phyloP scores from a whole-genome alignment of 2,329 filamentous ascomycete genomes.

The Aspergillus thermomutatus region DNA sequence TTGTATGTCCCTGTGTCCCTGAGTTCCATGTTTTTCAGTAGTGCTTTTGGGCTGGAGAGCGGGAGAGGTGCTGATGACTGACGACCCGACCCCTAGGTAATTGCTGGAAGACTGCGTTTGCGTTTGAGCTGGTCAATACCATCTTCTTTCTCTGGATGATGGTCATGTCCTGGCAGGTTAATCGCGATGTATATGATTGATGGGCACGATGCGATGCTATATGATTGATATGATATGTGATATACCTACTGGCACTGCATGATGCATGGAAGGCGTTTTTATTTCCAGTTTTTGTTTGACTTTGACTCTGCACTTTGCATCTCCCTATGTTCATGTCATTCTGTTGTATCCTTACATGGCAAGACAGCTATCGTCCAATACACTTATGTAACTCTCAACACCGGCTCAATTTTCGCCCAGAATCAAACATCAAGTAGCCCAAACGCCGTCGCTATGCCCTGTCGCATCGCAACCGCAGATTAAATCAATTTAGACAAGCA shows the following conservation, averaged over 20 bases:
- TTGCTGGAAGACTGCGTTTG: slow-evolving; percentile 62
- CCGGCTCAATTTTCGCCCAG: background rate
- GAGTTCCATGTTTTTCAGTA: background rate
- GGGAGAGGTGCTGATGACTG: slow-evolving; percentile 10
- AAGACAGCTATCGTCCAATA: background rate
- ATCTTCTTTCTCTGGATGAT: slow-evolving; percentile 67
- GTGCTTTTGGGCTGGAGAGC: background rate
- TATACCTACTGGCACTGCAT: background rate
- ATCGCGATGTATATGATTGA: slow-evolving; percentile 30
- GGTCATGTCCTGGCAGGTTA: slow-evolving; percentile 57
- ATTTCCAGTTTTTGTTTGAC: slow-evolving; percentile 7
- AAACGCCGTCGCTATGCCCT: slow-evolving; percentile 32
- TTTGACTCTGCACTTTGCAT: background rate
- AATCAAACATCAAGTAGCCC: slow-evolving; percentile 1
- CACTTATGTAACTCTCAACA: background rate
- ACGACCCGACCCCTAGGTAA: slow-evolving; percentile 40
- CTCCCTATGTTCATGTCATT: background rate
- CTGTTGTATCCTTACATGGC: background rate
- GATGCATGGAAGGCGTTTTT: slow-evolving; percentile 1
- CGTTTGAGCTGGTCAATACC: slow-evolving; percentile 60
- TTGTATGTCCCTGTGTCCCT: slow-evolving; percentile 43
- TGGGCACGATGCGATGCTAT: background rate
- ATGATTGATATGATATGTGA: background rate
- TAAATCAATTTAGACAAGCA: slow-evolving; percentile 11
- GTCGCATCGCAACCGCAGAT: slow-evolving; percentile 22